Evolutionary conservation across 495 filamentous ascomycete genomes (phyloP).

Genomic region (Podospora appendiculata): DNA sequence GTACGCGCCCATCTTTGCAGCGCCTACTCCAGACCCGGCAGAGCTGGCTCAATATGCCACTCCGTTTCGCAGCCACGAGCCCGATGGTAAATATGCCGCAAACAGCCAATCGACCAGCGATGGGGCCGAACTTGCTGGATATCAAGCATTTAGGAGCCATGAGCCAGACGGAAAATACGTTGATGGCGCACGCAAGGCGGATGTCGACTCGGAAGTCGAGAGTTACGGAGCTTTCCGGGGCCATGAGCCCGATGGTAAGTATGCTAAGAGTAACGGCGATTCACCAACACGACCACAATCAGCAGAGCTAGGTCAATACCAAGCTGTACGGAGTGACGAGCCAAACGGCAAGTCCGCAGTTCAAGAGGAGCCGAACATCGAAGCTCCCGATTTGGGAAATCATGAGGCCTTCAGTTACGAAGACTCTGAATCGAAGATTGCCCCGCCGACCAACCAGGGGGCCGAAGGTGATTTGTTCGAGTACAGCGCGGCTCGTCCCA

Average conservation of each 20-base stretch:
- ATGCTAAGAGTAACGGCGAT: background rate
- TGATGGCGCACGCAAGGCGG: background rate
- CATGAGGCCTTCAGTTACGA: conserved; percentile 23
- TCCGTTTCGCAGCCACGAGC: conserved; percentile 28
- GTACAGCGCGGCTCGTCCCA: conserved; percentile 13
- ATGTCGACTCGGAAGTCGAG: background rate
- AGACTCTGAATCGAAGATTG: conserved; percentile 14
- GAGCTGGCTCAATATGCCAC: conserved; percentile 21
- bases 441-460: background rate
- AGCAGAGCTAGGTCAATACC: background rate
- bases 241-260: conserved; percentile 15
- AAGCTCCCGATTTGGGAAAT: conserved; percentile 25
- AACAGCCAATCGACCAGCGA: conserved; percentile 1
- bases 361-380: conserved; percentile 6
- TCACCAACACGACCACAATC: background rate
- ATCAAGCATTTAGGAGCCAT: conserved; percentile 6
- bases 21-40: conserved; percentile 3
- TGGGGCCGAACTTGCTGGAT: conserved; percentile 4
- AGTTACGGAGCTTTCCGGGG: conserved; percentile 4
- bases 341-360: conserved; percentile 1
- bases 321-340: background rate
- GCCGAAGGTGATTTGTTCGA: conserved; percentile 15
- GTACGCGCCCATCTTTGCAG: background rate
- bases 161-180: conserved; percentile 15
- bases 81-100: conserved; percentile 21